Base-by-base conservation (phyloP, 306 rosid genomes). In the Glycyrrhiza uralensis region DNA sequence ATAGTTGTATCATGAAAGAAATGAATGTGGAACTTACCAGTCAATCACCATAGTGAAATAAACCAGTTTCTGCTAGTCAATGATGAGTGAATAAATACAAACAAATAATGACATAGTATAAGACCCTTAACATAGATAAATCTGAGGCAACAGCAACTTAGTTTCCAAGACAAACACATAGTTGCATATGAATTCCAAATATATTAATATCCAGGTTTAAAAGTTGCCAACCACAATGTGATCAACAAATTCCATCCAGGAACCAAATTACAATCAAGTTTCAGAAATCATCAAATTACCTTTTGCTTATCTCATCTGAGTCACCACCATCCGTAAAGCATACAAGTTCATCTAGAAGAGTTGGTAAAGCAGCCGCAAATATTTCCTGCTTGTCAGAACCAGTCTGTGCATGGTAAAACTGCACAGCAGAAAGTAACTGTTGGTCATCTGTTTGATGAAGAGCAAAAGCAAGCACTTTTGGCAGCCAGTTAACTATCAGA, bases 381-480 rank as follows among this genome's bases (percentile, higher is more conserved):
- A 94, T 79, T 81, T 91, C 96, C 89, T 85, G 87, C 86, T 87
- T 82, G 84, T 86, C 81, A 54, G 83, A 89, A 79, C 91, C 87
- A 24, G 84, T 87, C 36, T 86, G 92, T 28, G 73, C 73, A 54
- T 80, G 88, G 84, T 94, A 94, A 89, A 91, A 94, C 85, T 86
- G 88, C 85, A 91, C 83, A 55, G 94, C 92, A 55, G 86, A 81
- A 24, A 67, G 77, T 61, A 94, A 79, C 66, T 80, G 86, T 64
- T 59, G 84, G 39, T 72, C 92, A 83, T 91, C 93, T 66, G 84
- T 78, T 83, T 68, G 90, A 67, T 83, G 89, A 76, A 94, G 92
- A 79, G 86, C 94, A 85, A 83, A 94, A 61, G 97, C 96, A 79
- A 94, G 91, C 75, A 94, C 98, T 89, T 91, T 89, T n/a, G 97